Base-by-base conservation (phyloP, 768 basidiomycete species). In the Steccherinum ochraceum region DNA sequence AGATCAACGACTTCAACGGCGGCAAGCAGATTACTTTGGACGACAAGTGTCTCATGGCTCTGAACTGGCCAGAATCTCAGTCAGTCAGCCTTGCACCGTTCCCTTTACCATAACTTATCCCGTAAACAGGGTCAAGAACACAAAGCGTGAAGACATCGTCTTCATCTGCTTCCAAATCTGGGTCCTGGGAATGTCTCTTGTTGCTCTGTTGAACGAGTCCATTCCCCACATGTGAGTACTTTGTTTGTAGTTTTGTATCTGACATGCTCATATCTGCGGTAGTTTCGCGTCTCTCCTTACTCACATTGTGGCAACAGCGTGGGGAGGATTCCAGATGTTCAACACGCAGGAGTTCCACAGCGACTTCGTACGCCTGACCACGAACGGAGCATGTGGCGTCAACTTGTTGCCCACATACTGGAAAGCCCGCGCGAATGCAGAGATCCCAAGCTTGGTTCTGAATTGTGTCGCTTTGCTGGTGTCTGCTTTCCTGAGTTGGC, bases 81-180 rank as follows among this genome's bases (percentile, higher is more conserved):
- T 90, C 67, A 57, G 84, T 46, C 35, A 25, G 48, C 18, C 1
- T n/a, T n/a, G n/a, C n/a, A n/a, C n/a, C n/a, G 5, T n/a, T 21
- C 16, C 30, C 5, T 24, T 35, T 52, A 48, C 12, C 49, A 45
- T 41, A 35, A 45, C n/a, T n/a, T n/a, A n/a, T n/a, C n/a, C n/a
- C n/a, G n/a, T n/a, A n/a, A n/a, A 21, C 54, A 89, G 86, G 20
- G 73, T 91, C 48, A 71, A 71, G 48, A 78, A 87, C 61, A 88
- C 86, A 24, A 78, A 86, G 63, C 81, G 88, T 23, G 86, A 89
- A 60, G 89, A 91, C 63, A 67, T 87, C 52, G 76, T 83, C 11
- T 89, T 89, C 65, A 81, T 90, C 39, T 73, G 75, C 4, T 91
- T 89, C 69, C 86, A 90, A 57, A 68, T 87, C 49, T 91, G 89